Conservation (phyloP, 129 eudicot species). For the Arctium minus region DNA sequence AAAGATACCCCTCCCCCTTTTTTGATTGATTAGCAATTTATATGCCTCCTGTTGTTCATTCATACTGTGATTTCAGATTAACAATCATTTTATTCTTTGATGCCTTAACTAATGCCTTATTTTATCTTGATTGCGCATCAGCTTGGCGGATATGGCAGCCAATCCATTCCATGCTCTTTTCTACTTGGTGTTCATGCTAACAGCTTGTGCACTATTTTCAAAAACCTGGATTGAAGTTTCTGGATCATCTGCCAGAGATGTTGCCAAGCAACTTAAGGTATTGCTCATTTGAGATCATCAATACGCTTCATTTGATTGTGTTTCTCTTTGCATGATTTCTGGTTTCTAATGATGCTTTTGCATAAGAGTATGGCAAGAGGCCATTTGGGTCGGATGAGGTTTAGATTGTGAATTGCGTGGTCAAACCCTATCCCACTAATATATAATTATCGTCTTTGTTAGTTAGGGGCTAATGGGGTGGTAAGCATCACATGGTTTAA, state of each 20-base stretch:
- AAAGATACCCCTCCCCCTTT: not conserved
- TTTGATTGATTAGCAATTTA: not conserved
- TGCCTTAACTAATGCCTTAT: not conserved
- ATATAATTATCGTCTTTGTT: no score
- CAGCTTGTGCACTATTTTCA: slow-evolving; percentile 65
- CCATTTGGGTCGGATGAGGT: not conserved
- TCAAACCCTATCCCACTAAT: not conserved
- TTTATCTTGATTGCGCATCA: slow-evolving; percentile 21
- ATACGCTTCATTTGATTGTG: not conserved
- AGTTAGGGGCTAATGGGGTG: no score
- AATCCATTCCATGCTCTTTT: slow-evolving; percentile 66
- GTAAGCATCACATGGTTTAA: no score
- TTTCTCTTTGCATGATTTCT: not conserved
- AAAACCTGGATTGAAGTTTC: slow-evolving; percentile 76
- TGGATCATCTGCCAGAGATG: slow-evolving; percentile 69
- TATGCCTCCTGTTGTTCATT: not conserved
- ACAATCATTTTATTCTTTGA: not conserved
- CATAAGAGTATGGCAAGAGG: not conserved
- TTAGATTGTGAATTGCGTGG: not conserved
- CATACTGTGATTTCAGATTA: not conserved
- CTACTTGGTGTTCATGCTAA: slow-evolving; percentile 59
- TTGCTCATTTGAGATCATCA: not conserved
- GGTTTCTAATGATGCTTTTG: not conserved
- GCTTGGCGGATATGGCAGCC: slow-evolving; percentile 71
- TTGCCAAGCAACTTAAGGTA: slow-evolving; percentile 77